Conservation (phyloP, 1,284 basidiomycete genomes). For the Paramarasmius palmivorus region DNA sequence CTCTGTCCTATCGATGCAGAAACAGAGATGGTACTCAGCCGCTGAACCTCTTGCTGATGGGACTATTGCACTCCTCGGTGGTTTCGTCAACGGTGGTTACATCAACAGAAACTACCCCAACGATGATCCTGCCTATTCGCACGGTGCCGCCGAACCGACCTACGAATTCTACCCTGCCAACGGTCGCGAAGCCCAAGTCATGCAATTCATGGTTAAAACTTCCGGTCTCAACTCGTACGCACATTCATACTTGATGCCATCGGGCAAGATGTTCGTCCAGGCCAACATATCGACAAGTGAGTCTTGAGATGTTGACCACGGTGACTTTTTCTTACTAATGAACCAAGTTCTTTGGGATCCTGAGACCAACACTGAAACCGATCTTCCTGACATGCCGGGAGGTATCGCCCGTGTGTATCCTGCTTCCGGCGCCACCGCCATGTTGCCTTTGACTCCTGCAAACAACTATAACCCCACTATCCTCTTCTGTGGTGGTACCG, state of each 20-base stretch:
- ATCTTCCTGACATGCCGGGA: slow-evolving; percentile 50
- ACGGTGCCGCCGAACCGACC: slow-evolving; percentile 67
- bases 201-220: slow-evolving; percentile 81
- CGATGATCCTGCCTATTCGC: slow-evolving; percentile 61
- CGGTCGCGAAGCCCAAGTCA: slow-evolving; percentile 53
- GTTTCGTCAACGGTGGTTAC: slow-evolving; percentile 84
- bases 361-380: slow-evolving; percentile 49
- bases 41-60: slow-evolving; percentile 77
- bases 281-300: slow-evolving; percentile 78
- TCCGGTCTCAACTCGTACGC: slow-evolving; percentile 91
- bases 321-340: slow-evolving; percentile 6
- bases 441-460: slow-evolving; percentile 79
- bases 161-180: slow-evolving; percentile 84
- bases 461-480: slow-evolving; percentile 81
- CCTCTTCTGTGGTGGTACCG: slow-evolving; percentile 78
- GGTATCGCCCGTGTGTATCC: slow-evolving; percentile 78
- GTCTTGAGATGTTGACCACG: slow-evolving; percentile 26
- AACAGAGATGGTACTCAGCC: slow-evolving; percentile 85
- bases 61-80: slow-evolving; percentile 72
- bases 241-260: slow-evolving; percentile 83
- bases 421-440: slow-evolving; percentile 77
- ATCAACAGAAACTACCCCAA: slow-evolving; percentile 84
- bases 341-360: slow-evolving; percentile 56
- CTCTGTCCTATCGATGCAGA: slow-evolving; percentile 69
- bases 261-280: slow-evolving; percentile 83